phyloP scores from a whole-genome alignment of 768 basidiomycete genomes.

The Mycena filopes region DNA sequence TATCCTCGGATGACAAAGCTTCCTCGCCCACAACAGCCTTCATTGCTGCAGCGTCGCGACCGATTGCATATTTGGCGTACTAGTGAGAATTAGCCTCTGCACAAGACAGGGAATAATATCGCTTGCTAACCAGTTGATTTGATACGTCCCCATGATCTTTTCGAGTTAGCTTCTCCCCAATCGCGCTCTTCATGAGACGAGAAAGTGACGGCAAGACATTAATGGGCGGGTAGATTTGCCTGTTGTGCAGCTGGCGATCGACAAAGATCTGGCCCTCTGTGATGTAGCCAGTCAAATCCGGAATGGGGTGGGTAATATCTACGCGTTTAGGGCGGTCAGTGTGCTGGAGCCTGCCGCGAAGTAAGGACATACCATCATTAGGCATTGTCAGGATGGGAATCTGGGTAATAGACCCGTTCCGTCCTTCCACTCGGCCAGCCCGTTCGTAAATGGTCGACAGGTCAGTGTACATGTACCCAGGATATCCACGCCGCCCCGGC shows the following conservation, averaged over 20 bases:
- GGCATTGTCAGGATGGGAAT: slow-evolving; percentile 99
- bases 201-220: slow-evolving; percentile 99
- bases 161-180: slow-evolving; percentile 96
- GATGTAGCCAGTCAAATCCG: slow-evolving; percentile 99
- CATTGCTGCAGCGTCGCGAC: slow-evolving; percentile 97
- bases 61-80: slow-evolving; percentile 99
- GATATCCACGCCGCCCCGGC: slow-evolving; percentile 98
- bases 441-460: slow-evolving; percentile 99
- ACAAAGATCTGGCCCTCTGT: slow-evolving; percentile 99
- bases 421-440: slow-evolving; percentile 96
- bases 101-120: slow-evolving; percentile 30
- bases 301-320: slow-evolving; percentile 99
- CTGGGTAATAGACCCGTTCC: slow-evolving; percentile 99
- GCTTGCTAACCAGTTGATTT: slow-evolving; percentile 91
- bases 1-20: slow-evolving; percentile 93
- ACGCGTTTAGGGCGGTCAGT: slow-evolving; percentile 29
- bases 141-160: slow-evolving; percentile 99
- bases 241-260: slow-evolving; percentile 96
- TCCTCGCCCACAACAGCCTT: slow-evolving; percentile 99
- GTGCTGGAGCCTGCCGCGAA: slow-evolving; percentile 21
- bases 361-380: slow-evolving; percentile 85
- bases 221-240: slow-evolving; percentile 98
- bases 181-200: slow-evolving; percentile 99
- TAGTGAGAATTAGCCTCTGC: slow-evolving; percentile 46
- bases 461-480: slow-evolving; percentile 99